A percentile compares a stretch with the other conserved stretches of the same genome.
Evolutionary conservation across 2,329 filamentous ascomycete genomes (phyloP).

Genomic region (Monosporascus cannonballus): DNA sequence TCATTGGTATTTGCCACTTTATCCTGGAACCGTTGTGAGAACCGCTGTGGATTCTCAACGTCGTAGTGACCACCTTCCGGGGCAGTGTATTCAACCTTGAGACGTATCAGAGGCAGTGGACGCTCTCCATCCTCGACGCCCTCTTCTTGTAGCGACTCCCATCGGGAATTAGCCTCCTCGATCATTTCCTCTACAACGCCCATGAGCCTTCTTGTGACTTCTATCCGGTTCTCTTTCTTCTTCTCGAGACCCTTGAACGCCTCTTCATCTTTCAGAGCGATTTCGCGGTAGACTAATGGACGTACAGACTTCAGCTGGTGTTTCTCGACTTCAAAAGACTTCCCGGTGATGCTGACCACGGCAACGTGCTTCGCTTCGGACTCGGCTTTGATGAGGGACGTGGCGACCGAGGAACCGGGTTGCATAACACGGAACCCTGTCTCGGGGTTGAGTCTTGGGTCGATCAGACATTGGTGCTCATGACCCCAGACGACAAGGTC

Average conservation of each 20-base stretch:
- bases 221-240: slow-evolving; percentile 74
- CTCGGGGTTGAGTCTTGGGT: slow-evolving; percentile 76
- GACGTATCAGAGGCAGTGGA: slow-evolving; percentile 77
- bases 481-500: slow-evolving; percentile 95
- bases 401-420: slow-evolving; percentile 91
- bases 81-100: slow-evolving; percentile 86
- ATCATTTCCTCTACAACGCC: slow-evolving; percentile 81
- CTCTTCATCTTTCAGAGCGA: slow-evolving; percentile 69
- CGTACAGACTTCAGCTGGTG: slow-evolving; percentile 82
- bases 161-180: slow-evolving; percentile 72
- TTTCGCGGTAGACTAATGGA: slow-evolving; percentile 82
- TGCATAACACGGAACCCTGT: slow-evolving; percentile 96
- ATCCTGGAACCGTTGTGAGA: slow-evolving; percentile 87
- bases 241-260: slow-evolving; percentile 72
- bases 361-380: slow-evolving; percentile 87
- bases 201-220: slow-evolving; percentile 73
- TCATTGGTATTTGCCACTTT: slow-evolving; percentile 92
- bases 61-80: slow-evolving; percentile 82
- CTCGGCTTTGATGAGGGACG: slow-evolving; percentile 84
- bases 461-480: slow-evolving; percentile 91
- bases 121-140: slow-evolving; percentile 51
- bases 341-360: slow-evolving; percentile 76
- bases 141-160: slow-evolving; percentile 70
- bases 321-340: slow-evolving; percentile 72
- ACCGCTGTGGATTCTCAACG: slow-evolving; percentile 90